Base-by-base conservation (phyloP, 495 filamentous ascomycete genomes). In the Neurospora sp. region DNA sequence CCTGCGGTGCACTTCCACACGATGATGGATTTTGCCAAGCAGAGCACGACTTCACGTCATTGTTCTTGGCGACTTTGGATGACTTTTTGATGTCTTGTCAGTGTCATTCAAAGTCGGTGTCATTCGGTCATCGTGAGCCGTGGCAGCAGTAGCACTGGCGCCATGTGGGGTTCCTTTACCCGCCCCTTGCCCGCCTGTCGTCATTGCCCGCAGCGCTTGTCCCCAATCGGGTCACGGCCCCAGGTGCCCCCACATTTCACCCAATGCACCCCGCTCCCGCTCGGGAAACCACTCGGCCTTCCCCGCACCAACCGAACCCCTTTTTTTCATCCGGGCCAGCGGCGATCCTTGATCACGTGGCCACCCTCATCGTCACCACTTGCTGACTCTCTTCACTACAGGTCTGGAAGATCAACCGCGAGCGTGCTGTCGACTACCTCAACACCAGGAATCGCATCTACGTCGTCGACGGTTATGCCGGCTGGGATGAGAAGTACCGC, bases 331-430 rank as follows among this genome's bases (percentile, higher is more conserved):
- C 17, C 42, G 39, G 37, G 36, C 28, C 21, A 59, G 38, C 40
- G 54, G 54, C 24, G 45, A 71, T 21, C 38, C 10, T 38, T 11
- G 42, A 71, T 79, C 77, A 79, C 79, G 78, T 79, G 78, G 8
- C 39, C 69, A 19, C 75, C 76, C 74, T 42, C 19, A n/a, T 45
- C 36, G 10, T 66, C 62, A 76, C 71, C 76, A 73, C 73, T 69
- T 69, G 39, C 54, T 19, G 31, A 66, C 7, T 71, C 36, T 11
- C 21, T 37, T 7, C 38, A 5, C 28, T 19, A 66, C 37, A 99
- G 96, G 94, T 99, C 81, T 99, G 96, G 96, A 92, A 94, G 77
- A 99, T 99, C 87, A 99, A 98, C 90, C 91, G 96, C 77, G 96
- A 99, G 84, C 95, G 96, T 85, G 96, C 96, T 73, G 89, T 99